These are phyloP conservation scores for Mycena citricolor DNA, from an alignment of 1,284 basidiomycete species.

Conservation along the genomic window DNA sequence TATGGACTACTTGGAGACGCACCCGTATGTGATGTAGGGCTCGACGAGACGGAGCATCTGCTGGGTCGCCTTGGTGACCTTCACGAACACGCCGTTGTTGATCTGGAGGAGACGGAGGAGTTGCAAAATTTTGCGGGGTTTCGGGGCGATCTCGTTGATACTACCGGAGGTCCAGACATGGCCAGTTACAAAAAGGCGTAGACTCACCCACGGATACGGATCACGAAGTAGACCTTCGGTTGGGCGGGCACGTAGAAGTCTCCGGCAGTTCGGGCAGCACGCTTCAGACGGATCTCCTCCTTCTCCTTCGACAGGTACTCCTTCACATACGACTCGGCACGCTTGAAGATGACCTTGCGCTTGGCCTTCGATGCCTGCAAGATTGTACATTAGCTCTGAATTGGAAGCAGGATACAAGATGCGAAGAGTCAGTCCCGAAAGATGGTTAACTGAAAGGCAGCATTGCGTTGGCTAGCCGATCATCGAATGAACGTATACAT, in stretches of 20 bases:
- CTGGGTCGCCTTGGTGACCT: slow-evolving; percentile 94
- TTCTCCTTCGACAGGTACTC: slow-evolving; percentile 92
- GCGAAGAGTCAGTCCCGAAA: slow-evolving; percentile 84
- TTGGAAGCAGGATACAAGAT: slow-evolving; percentile 3
- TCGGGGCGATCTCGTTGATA: slow-evolving; percentile 99
- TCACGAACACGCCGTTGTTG: slow-evolving; percentile 99
- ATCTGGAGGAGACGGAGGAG: slow-evolving; percentile 98
- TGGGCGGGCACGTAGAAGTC: slow-evolving; percentile 98
- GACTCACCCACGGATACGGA: slow-evolving; percentile 91
- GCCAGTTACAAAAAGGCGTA: slow-evolving; percentile 5
- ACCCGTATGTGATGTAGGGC: slow-evolving; percentile 97
- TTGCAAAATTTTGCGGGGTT: slow-evolving; percentile 98
- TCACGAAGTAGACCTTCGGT: slow-evolving; percentile 97
- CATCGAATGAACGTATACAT: slow-evolving; percentile 78
- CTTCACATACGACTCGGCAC: slow-evolving; percentile 97
- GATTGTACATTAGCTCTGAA: slow-evolving; percentile 3
- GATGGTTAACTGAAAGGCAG: slow-evolving; percentile 91
- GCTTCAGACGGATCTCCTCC: slow-evolving; percentile 96
- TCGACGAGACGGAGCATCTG: slow-evolving; percentile 98
- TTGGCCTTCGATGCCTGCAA: slow-evolving; percentile 43
- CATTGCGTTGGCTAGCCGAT: slow-evolving; percentile 75
- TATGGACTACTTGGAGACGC: slow-evolving; percentile 30
- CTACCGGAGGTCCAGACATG: slow-evolving; percentile 39
- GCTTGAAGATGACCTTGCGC: slow-evolving; percentile 99
- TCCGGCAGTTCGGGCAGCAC: slow-evolving; percentile 87